Base-by-base conservation (phyloP, 352 stramenopile species). In the Blastocystis sp. region DNA sequence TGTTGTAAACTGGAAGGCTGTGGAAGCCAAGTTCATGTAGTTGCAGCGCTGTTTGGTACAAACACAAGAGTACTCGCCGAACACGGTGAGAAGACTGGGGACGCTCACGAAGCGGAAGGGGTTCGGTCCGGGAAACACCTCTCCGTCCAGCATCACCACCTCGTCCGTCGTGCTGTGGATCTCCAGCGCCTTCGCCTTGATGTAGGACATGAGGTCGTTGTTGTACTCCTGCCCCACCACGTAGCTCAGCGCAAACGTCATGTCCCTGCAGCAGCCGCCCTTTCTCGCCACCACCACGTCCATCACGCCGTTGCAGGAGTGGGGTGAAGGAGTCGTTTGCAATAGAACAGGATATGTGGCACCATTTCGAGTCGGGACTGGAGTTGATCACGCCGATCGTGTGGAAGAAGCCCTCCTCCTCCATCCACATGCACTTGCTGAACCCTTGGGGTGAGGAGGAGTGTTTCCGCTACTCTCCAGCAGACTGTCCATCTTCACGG, bases 331-430 rank as follows among this genome's bases (percentile, higher is more conserved):
- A 68, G 48, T 34, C 14, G n/a, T 64, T 11, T 17, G n/a, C 17
- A 45, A 74, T 0, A 81, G 14, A 81, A 71, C n/a, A 81, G 71
- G 71, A 81, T 81, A 81, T 81, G 60, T 81, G 71, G 34, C 54
- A 81, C 54, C 60, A 81, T 14, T 45, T 74, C 10, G 71, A 64
- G n/a, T 81, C 71, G 17, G 71, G 71, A 81, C 54, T 69, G 10
- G 71, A 42, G 42, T 81, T 81, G 71, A 81, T 69, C n/a, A 81
- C 43, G 9, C 71, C 71, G 60, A 81, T 64, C 42, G 71, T 81
- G 42, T 81, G 71, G 28, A n/a, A 74, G 42, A 34, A 81, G 17
- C 71, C 71, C 63, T 81, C 71, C 6, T 81, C 71, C 63, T 81
- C 71, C n/a, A 63, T 63, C 71, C 71, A 81, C 34, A 76, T 48